Evolutionary conservation across 768 basidiomycete species (phyloP), one percentile per base, ranked within the genome.

Genomic region (Trametes gibbosa): DNA sequence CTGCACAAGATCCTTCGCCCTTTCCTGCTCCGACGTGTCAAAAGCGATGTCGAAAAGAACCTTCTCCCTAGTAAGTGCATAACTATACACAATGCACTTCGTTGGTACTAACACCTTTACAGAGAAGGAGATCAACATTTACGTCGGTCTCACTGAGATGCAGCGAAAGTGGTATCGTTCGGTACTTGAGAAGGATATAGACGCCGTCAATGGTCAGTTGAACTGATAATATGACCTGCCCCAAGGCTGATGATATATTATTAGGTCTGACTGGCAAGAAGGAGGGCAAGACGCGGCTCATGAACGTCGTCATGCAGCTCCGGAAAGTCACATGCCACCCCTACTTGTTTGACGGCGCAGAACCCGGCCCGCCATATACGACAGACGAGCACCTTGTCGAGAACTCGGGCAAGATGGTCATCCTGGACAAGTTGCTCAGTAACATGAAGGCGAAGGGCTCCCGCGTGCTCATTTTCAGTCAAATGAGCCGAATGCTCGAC

Each of bases 221-320:
- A 14, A 8, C 21, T 23, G 17, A 24, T 7, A 10, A 23, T 27
- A 17, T 21, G 19, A 52, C 24, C 5, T 2, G 3, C 8, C 3
- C 12, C 32, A 21, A n/a, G 10, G 7, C 54, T 40, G 6, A 25
- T 24, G 42, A 9, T 2, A 25, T 51, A 21, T 16, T 6, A 24
- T 2, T 60, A 92, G 91, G 92, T 40, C 77, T 95, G 32, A 92
- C 92, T 1, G 94, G 95, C 8, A 98, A 97, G 82, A 98, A 98
- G 71, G 97, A 99, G 72, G 96, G 96, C 55, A 99, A 98, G 77
- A 98, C 95, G 4, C 79, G 96, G 34, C 73, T 98, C 50, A 93
- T 98, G 87, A 99, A 98, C 71, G 95, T 99, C 81, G 97, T 98
- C 61, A 98, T 98, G 97, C 97, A 99, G 81, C 81, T 90, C 40